Evolutionary conservation across 805 yeast species (phyloP).

Genomic region (Barnettozyma sucrosica): DNA sequence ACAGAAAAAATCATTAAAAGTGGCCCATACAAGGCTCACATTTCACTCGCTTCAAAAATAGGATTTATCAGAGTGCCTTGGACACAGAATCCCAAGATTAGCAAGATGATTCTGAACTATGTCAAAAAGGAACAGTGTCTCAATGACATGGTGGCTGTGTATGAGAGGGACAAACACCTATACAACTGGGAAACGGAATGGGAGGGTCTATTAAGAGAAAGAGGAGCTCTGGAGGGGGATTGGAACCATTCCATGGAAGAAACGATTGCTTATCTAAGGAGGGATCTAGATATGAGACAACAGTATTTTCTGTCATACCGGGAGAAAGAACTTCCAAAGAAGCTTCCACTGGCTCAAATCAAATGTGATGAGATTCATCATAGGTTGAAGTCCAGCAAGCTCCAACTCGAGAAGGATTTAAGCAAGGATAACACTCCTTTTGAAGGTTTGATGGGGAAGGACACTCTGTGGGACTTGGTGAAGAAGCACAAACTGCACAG

Average conservation of each 20-base stretch:
- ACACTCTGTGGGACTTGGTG: conserved; percentile 14
- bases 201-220: conserved; percentile 7
- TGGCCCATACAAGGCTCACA: conserved; percentile 20
- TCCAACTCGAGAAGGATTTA: not conserved
- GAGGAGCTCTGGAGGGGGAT: conserved; percentile 1
- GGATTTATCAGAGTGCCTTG: conserved; percentile 19
- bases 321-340: conserved; percentile 13
- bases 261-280: conserved; percentile 10
- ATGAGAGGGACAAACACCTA: conserved; percentile 9
- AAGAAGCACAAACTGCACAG: conserved; percentile 10
- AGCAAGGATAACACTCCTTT: conserved; percentile 12
- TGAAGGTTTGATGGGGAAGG: conserved; percentile 12
- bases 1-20: conserved; percentile 1
- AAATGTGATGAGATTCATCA: conserved; percentile 23
- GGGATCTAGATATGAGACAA: conserved; percentile 9
- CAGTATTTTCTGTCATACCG: conserved; percentile 18
- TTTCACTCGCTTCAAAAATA: conserved; percentile 9
- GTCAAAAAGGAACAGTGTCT: conserved; percentile 12
- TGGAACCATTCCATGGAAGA: conserved; percentile 27
- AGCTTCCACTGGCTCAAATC: conserved; percentile 14
- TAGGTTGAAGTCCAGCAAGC: not conserved
- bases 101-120: conserved; percentile 13
- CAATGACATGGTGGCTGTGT: conserved; percentile 10
- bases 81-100: conserved; percentile 13
- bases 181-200: conserved; percentile 15